Conservation (phyloP, 805 yeast genomes). For the Scheffersomyces coipomensis region DNA sequence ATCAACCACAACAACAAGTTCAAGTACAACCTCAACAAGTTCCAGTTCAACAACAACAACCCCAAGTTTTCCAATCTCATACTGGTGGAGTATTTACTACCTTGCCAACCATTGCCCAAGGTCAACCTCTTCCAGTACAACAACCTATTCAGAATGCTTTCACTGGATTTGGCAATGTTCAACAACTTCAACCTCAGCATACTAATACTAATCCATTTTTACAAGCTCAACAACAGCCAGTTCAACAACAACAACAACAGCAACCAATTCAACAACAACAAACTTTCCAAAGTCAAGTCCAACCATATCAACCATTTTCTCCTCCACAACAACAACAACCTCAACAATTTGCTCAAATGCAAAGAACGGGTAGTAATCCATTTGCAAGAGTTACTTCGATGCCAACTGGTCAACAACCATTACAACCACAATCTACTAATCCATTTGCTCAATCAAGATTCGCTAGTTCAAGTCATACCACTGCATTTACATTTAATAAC, state of each 20-base stretch:
- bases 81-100: slow-evolving; percentile 2
- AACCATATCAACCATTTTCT: slow-evolving; percentile 14
- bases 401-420: slow-evolving; percentile 13
- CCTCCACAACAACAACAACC: slow-evolving; percentile 13
- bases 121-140: slow-evolving; percentile 13
- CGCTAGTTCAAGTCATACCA: slow-evolving; percentile 27
- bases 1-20: slow-evolving; percentile 15
- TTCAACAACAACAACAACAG: slow-evolving; percentile 14
- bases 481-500: slow-evolving; percentile 25
- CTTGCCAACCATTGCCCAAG: slow-evolving; percentile 9
- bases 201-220: slow-evolving; percentile 21
- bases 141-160: slow-evolving; percentile 23
- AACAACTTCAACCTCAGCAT: slow-evolving; percentile 21
- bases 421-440: slow-evolving; percentile 26
- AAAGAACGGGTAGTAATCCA: slow-evolving; percentile 35
- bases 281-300: slow-evolving; percentile 11
- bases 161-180: slow-evolving; percentile 54
- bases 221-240: slow-evolving; percentile 19
- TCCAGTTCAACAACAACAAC: slow-evolving; percentile 23
- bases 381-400: slow-evolving; percentile 22
- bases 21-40: slow-evolving; percentile 7
- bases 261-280: slow-evolving; percentile 11
- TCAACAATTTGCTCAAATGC: slow-evolving; percentile 14
- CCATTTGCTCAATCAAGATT: slow-evolving; percentile 47
- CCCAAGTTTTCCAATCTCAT: slow-evolving; percentile 9